Percentiles rank a stretch among this genome's conserved stretches.
These are phyloP conservation scores for Rhizomucor miehei DNA, from an alignment of 371 early-diverging fungal species.

Conservation along the genomic window DNA sequence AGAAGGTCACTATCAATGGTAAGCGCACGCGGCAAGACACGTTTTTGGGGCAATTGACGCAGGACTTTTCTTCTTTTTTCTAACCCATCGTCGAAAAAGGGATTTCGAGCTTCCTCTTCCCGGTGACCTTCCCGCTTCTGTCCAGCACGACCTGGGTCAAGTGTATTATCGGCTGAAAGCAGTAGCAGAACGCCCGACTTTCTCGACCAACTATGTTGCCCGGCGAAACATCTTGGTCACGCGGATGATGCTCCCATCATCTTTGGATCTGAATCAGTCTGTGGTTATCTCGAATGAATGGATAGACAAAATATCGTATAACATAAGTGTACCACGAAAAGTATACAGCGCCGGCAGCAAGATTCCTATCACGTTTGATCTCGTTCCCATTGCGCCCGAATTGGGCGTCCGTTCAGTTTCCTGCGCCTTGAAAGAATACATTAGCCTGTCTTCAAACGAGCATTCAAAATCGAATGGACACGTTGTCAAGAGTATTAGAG, in stretches of 20 bases:
- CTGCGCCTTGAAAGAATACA: constrained; percentile 40
- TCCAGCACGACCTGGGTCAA: constrained; percentile 37
- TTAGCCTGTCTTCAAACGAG: constrained; percentile 24
- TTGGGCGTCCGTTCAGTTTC: constrained; percentile 29
- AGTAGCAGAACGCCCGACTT: constrained; percentile 43
- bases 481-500: constrained; percentile 25
- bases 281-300: constrained; percentile 40
- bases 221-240: constrained; percentile 24
- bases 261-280: constrained; percentile 38
- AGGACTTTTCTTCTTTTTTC: constrained; percentile 3
- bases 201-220: constrained; percentile 35
- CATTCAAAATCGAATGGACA: constrained; percentile 33
- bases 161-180: constrained; percentile 42
- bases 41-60: not conserved
- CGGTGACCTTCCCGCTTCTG: constrained; percentile 47
- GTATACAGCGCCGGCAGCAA: constrained; percentile 27
- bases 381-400: constrained; percentile 33
- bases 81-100: constrained; percentile 17
- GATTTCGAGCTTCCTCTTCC: constrained; percentile 51
- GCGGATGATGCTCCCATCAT: constrained; percentile 31
- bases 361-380: constrained; percentile 42
- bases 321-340: constrained; percentile 42
- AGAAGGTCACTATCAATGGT: constrained; percentile 45
- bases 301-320: constrained; percentile 44
- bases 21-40: constrained; percentile 6